Evolutionary conservation across 805 yeast genomes (phyloP).

Genomic region (Yamadazyma ubonensis): DNA sequence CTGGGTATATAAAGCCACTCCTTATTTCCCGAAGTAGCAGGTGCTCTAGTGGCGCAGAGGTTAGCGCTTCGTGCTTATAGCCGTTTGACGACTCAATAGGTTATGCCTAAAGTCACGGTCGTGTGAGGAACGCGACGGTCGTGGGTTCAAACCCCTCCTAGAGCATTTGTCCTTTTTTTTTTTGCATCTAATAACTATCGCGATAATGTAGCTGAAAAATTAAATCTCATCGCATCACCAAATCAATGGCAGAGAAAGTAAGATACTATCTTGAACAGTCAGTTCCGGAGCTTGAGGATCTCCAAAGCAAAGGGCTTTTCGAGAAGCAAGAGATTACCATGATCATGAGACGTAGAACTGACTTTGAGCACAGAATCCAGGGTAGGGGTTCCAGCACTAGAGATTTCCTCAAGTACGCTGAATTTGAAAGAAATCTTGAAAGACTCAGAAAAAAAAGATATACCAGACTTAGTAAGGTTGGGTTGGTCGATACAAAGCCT

Average conservation of each 20-base stretch:
- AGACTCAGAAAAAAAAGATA: slow-evolving; percentile 71
- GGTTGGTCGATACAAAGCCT: slow-evolving; percentile 57
- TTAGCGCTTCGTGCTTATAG: slow-evolving; percentile 56
- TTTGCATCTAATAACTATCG: background rate
- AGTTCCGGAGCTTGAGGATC: slow-evolving; percentile 90
- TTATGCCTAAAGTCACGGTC: slow-evolving; percentile 50
- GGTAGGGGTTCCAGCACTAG: slow-evolving; percentile 78
- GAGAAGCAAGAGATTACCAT: slow-evolving; percentile 75
- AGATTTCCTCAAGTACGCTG: slow-evolving; percentile 77
- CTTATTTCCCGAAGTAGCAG: slow-evolving; percentile 6
- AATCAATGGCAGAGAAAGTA: slow-evolving; percentile 41
- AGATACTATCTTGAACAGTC: slow-evolving; percentile 62
- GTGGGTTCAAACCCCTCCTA: slow-evolving; percentile 56
- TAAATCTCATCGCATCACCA: slow-evolving; percentile 15
- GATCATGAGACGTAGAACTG: slow-evolving; percentile 91
- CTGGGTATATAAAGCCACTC: background rate
- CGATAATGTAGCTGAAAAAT: slow-evolving; percentile 1
- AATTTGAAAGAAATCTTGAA: slow-evolving; percentile 78
- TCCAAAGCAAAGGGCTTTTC: slow-evolving; percentile 77
- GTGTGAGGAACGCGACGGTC: slow-evolving; percentile 58
- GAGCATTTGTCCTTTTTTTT: slow-evolving; percentile 44
- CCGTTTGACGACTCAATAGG: slow-evolving; percentile 43
- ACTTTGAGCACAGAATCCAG: slow-evolving; percentile 85
- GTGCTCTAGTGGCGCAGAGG: slow-evolving; percentile 54
- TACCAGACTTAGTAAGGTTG: slow-evolving; percentile 55